Evolutionary conservation across 345 rosid species (phyloP).

Genomic region (Jatropha curcas): DNA sequence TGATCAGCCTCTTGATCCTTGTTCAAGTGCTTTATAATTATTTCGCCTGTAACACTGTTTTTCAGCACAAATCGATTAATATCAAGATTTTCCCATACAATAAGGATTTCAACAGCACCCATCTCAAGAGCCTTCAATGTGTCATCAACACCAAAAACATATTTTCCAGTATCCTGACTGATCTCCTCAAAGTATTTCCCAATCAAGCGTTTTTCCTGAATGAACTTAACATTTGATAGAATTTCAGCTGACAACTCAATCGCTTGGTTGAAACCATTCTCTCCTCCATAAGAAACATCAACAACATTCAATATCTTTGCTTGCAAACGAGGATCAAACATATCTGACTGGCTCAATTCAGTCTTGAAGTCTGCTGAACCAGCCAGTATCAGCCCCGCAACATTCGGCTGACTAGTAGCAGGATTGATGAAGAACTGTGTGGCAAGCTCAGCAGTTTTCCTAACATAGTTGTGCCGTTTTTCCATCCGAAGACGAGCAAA

Average conservation of each 20-base stretch:
- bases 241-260: slow-evolving; percentile 37
- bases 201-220: slow-evolving; percentile 37
- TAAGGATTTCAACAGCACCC: slow-evolving; percentile 32
- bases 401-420: slow-evolving; percentile 28
- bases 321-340: slow-evolving; percentile 35
- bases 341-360: slow-evolving; percentile 35
- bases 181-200: slow-evolving; percentile 40
- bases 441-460: slow-evolving; percentile 45
- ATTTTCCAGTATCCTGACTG: slow-evolving; percentile 40
- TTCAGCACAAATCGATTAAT: slow-evolving; percentile 36
- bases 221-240: slow-evolving; percentile 31
- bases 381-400: slow-evolving; percentile 33
- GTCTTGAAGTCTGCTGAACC: slow-evolving; percentile 43
- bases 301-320: slow-evolving; percentile 36
- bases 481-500: slow-evolving; percentile 41
- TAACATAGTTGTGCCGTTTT: slow-evolving; percentile 41
- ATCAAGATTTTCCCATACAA: slow-evolving; percentile 43
- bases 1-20: slow-evolving; percentile 36
- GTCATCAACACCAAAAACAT: slow-evolving; percentile 32
- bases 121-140: slow-evolving; percentile 42
- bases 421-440: slow-evolving; percentile 33
- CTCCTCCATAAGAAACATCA: slow-evolving; percentile 32
- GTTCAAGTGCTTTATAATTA: slow-evolving; percentile 30
- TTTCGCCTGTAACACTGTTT: slow-evolving; percentile 28
- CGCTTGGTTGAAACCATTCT: slow-evolving; percentile 39